Evolutionary conservation across 2,329 filamentous ascomycete species (phyloP).

Genomic region (Rhytidhysteron rufulum): DNA sequence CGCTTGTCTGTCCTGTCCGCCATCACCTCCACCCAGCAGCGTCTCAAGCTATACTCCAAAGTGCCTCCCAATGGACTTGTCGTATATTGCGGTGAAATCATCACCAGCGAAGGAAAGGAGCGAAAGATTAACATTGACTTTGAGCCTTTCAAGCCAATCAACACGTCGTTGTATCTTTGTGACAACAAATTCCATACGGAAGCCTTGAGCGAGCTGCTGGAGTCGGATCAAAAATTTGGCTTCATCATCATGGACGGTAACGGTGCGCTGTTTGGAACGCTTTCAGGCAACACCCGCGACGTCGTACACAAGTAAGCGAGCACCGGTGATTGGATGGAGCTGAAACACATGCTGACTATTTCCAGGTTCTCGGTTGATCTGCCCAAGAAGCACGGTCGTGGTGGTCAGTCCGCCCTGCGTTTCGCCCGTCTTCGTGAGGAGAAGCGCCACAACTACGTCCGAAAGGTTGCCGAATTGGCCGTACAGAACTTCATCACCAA

Average conservation of each 20-base stretch:
- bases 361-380: slow-evolving; percentile 82
- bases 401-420: slow-evolving; percentile 99
- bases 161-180: slow-evolving; percentile 97
- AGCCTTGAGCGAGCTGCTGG: slow-evolving; percentile 90
- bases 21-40: slow-evolving; percentile 98
- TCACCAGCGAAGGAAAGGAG: slow-evolving; percentile 97
- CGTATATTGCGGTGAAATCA: slow-evolving; percentile 99
- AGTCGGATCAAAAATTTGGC: slow-evolving; percentile 98
- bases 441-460: slow-evolving; percentile 99
- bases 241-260: slow-evolving; percentile 99
- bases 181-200: slow-evolving; percentile 99
- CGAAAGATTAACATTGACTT: slow-evolving; percentile 99
- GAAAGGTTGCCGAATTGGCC: slow-evolving; percentile 95
- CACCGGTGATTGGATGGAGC: no score
- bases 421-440: slow-evolving; percentile 99
- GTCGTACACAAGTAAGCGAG: slow-evolving; percentile 72
- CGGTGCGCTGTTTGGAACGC: slow-evolving; percentile 91
- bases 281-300: slow-evolving; percentile 96
- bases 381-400: slow-evolving; percentile 99
- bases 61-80: slow-evolving; percentile 96
- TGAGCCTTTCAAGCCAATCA: slow-evolving; percentile 99
- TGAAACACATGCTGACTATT: neutral
- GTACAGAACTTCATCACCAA: slow-evolving; percentile 98
- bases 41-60: slow-evolving; percentile 98
- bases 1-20: slow-evolving; percentile 95